Base-by-base conservation (phyloP, 1,284 basidiomycete genomes). In the Flammula alnicola region DNA sequence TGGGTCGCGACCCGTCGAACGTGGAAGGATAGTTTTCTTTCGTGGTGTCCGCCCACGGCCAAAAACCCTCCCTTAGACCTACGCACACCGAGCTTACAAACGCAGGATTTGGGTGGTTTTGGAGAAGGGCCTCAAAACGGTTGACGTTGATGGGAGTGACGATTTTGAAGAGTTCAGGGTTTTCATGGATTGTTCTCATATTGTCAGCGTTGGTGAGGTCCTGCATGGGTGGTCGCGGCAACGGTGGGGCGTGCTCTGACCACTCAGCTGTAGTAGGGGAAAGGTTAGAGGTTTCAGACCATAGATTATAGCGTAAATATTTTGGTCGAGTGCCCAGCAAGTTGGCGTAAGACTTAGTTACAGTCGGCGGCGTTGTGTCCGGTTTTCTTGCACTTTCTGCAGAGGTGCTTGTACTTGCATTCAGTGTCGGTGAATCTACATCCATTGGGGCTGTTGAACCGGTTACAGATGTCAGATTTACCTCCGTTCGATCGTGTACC, bases 111-210 rank as follows among this genome's bases (percentile, higher is more conserved):
- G 69, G 72, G 42, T 73, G 71, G 3, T 44, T 14, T 0, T 3
- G 3, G 0, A 71, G 47, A 0, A 68, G 45, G 0, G 19, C 4
- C 37, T 64, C 54, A 20, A 74, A 64, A 0, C 16, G 22, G 16
- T 69, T 60, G 14, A 73, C 60, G 10, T 73, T 62, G 37, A 76
- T 63, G 0, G 74, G 69, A 0, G 69, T 70, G 0, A 58, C 51
- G 37, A 75, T 59, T 4, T 57, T 47, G 55, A 74, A 71, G 0
- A 74, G 48, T 2, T 69, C 14, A 1, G 65, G 60, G 33, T 69
- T 19, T 0, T 51, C 12, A 0, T 9, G 0, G 8, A 72, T 54
- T 0, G 68, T 71, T 2, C 44, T 3, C 6, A 44, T n/a, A 0
- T 54, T 59, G 0, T 43, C 8, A 3, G 43, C 31, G 20, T 67